These are phyloP conservation scores for Mortierella sp. DNA, from an alignment of 371 early-diverging fungal species.

Conservation along the genomic window DNA sequence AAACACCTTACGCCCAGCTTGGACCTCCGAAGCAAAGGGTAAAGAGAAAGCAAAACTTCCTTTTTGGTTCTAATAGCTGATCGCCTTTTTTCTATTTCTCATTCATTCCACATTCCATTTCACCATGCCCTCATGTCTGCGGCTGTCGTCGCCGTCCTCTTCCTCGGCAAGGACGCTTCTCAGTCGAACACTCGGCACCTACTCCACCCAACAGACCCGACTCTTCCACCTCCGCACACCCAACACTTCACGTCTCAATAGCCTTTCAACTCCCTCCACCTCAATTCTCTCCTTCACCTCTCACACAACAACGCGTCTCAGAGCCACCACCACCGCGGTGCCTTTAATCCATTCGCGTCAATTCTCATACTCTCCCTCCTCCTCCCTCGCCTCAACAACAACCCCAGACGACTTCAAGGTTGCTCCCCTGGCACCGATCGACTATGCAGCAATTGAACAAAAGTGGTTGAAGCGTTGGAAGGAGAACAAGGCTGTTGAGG, in stretches of 20 bases:
- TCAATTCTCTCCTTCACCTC: not conserved
- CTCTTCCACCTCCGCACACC: conserved; percentile 10
- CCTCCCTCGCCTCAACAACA: conserved; percentile 2
- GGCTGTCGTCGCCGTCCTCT: conserved; percentile 19
- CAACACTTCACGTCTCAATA: not conserved
- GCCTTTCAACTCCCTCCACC: not conserved
- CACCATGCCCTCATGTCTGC: conserved; percentile 40
- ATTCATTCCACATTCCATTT: not conserved
- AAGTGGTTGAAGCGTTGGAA: conserved; percentile 59
- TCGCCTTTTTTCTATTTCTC: not conserved
- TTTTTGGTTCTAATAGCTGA: not conserved
- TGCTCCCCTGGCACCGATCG: conserved; percentile 23
- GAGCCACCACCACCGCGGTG: not conserved
- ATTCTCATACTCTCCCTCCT: conserved; percentile 34
- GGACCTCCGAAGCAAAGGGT: not conserved
- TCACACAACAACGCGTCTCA: not conserved
- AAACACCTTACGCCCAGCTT: conserved; percentile 2
- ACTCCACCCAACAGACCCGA: not conserved
- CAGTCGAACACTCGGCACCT: conserved; percentile 6
- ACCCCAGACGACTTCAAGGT: conserved; percentile 29
- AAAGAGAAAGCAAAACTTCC: not conserved
- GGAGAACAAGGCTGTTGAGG: conserved; percentile 27
- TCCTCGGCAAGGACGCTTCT: conserved; percentile 22
- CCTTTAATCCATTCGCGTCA: conserved; percentile 19
- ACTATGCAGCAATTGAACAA: conserved; percentile 49